Base-by-base conservation (phyloP, 106 monocot species). In the Hemerocallis citrina region DNA sequence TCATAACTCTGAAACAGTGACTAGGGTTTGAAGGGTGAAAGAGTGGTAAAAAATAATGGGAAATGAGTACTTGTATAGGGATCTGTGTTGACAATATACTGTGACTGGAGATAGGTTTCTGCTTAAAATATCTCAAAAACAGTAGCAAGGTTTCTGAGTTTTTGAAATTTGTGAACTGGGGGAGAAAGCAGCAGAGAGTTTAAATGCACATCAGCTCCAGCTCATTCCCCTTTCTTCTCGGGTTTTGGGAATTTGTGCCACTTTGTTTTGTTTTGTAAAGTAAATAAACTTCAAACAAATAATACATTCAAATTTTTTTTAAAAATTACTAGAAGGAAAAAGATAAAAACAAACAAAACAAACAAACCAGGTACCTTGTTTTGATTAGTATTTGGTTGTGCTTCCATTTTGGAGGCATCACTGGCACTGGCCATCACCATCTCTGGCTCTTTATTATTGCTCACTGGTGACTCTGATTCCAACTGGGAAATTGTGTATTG, bases 381-480 rank as follows among this genome's bases (percentile, higher is more conserved):
- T 75, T 70, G 65, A 56, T 68, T 55, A 63, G 50, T 72, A 52
- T 24, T 57, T 34, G n/a, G n/a, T n/a, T 59, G 61, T 59, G 55
- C 24, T 63, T 37, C 70, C 52, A 45, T 44, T 43, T 64, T 60
- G 17, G 81, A 35, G 63, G 62, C 65, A 49, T 55, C 68, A 24
- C 32, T 57, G 13, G 70, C n/a, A n/a, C n/a, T n/a, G n/a, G n/a
- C 68, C 71, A 72, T 65, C 68, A 72, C 61, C 49, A 74, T n/a
- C n/a, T 50, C 71, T 61, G 84, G 71, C 17, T 71, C 66, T 40
- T 48, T 68, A 56, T 55, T 83, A 56, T 52, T 70, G 58, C 84
- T 88, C 16, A 55, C 64, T 37, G 88, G 84, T 8, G 92, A 83
- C 25, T 78, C 87, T 64, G 80, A 83, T 34, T 83, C 87, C 9